These are phyloP conservation scores for Mortierella antarctica DNA, from an alignment of 192 early-diverging fungal species.

Conservation along the genomic window DNA sequence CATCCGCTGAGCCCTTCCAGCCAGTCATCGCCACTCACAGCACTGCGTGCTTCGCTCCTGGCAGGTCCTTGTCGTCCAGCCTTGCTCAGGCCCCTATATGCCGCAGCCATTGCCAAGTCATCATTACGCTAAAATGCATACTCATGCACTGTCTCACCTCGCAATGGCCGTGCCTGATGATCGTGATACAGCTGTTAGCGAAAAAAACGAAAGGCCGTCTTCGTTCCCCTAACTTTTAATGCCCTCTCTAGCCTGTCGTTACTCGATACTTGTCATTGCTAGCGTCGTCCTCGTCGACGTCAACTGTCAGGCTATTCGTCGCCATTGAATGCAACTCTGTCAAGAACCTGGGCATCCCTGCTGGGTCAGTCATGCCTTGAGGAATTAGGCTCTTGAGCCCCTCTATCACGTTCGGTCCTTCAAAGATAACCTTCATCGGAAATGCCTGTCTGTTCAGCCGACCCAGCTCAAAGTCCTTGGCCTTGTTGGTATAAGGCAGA, in stretches of 20 bases:
- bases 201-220: not conserved
- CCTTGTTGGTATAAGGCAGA: slow-evolving; percentile 18
- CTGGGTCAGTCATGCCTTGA: slow-evolving; percentile 33
- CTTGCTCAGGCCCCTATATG: too few species aligned
- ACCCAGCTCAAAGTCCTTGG: slow-evolving; percentile 11
- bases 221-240: not conserved
- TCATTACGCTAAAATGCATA: too few species aligned
- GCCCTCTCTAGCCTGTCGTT: not conserved
- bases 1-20: too few species aligned
- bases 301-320: slow-evolving; percentile 38
- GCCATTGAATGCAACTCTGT: slow-evolving; percentile 50
- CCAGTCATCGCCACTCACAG: too few species aligned
- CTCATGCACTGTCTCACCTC: too few species aligned
- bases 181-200: too few species aligned
- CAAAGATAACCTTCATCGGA: slow-evolving; percentile 46
- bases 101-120: too few species aligned
- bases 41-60: too few species aligned
- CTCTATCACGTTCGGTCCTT: slow-evolving; percentile 58
- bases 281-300: slow-evolving; percentile 19
- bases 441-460: slow-evolving; percentile 23
- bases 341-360: slow-evolving; percentile 48
- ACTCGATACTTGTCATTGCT: slow-evolving; percentile 3
- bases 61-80: too few species aligned
- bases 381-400: slow-evolving; percentile 53
- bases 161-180: too few species aligned